Evolutionary conservation across 768 basidiomycete species (phyloP), one percentile per base, ranked within the genome.

Genomic region (Lactarius hatsudake): DNA sequence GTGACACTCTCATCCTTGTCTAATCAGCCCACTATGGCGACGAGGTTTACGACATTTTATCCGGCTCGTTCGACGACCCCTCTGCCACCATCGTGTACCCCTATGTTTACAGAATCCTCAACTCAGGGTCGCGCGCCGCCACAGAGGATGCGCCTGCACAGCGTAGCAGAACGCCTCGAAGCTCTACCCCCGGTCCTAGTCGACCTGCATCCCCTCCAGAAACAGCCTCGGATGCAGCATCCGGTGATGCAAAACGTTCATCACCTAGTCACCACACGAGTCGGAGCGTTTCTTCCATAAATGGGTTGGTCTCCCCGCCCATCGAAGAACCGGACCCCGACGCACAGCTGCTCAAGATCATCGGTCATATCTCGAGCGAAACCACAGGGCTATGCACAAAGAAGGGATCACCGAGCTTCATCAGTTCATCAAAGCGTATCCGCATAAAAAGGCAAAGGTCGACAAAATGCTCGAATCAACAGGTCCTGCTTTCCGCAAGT

Each of bases 11-110:
- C 51, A 66, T 77, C 43, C 74, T 20, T 43, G 38, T 59, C 54
- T 3, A 55, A 57, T 20, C 62, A 91, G 93, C 89, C 42, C 89
- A 93, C 72, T 89, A 92, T 73, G 92, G 89, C 30, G 93, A 93
- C 67, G 89, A 91, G 62, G 88, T 96, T 0, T 98, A 98, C 72
- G 95, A 98, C 73, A 78, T 96, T 56, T 84, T 99, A 38, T 91
- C 93, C 1, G 85, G 86, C 51, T 89, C 95, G 12, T 97, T 98
- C 73, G 96, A 96, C 71, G 93, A 95, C 75, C 91, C 94, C n/a
- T 96, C 94, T 7, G 93, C 92, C n/a, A 94, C 93, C 9, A 96
- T 96, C 70, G 94, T 96, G 23, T 96, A 96, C 75, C 93, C 94
- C 36, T 97, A 96, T 72, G 94, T 97, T 53, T 94, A 93, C 75